phyloP scores from a whole-genome alignment of 768 basidiomycete genomes.

The Lactarius vividus region DNA sequence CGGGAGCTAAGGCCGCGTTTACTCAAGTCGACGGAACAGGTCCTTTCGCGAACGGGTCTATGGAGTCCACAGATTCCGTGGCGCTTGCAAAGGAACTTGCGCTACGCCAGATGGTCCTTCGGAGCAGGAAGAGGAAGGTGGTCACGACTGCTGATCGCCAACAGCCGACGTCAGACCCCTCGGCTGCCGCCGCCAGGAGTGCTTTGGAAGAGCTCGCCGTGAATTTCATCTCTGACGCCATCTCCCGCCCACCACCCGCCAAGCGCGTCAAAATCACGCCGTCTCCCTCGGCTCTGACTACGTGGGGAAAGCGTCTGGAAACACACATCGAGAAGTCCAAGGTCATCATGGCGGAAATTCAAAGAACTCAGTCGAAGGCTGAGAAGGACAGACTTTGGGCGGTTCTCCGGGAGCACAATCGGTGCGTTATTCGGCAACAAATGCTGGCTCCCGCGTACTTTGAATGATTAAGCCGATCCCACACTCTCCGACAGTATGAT shows the following conservation, averaged over 20 bases:
- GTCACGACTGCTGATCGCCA: constrained; percentile 32
- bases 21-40: neutral
- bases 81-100: constrained; percentile 44
- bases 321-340: constrained; percentile 51
- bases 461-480: constrained; percentile 9
- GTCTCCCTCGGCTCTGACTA: constrained; percentile 36
- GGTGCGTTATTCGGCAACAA: constrained; percentile 42
- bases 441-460: constrained; percentile 8
- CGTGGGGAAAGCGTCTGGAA: constrained; percentile 45
- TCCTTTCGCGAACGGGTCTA: neutral
- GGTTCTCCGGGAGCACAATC: constrained; percentile 47
- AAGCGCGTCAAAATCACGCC: constrained; percentile 23
- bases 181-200: constrained; percentile 19
- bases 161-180: constrained; percentile 35
- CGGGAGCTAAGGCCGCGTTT: neutral
- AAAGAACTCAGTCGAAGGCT: constrained; percentile 42
- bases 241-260: constrained; percentile 20
- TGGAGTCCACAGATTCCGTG: constrained; percentile 21
- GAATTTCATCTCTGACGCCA: constrained; percentile 20
- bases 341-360: constrained; percentile 45
- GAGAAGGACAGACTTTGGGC: constrained; percentile 47
- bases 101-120: constrained; percentile 31
- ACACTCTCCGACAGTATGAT: constrained; percentile 34
- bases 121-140: constrained; percentile 39
- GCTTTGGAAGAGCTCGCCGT: constrained; percentile 17